These are phyloP conservation scores for Juglanconis oblonga DNA, from an alignment of 2,329 filamentous ascomycete genomes.

Conservation along the genomic window DNA sequence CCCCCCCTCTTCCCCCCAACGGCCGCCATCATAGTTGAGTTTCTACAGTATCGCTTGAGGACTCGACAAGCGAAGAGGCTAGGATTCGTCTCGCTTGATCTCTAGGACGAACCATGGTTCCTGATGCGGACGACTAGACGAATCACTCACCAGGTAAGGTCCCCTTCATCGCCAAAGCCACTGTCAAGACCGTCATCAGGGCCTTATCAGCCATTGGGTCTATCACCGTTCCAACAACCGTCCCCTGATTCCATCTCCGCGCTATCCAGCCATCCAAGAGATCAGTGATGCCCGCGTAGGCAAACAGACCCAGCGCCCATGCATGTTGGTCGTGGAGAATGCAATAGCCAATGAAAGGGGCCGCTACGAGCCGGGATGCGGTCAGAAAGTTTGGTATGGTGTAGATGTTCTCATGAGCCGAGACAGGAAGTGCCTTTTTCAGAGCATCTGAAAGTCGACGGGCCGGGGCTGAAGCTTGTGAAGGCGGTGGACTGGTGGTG, in stretches of 20 bases:
- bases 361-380: constrained; percentile 76
- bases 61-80: neutral
- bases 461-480: neutral
- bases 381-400: constrained; percentile 94
- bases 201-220: constrained; percentile 97
- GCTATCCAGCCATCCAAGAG: constrained; percentile 94
- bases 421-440: constrained; percentile 17
- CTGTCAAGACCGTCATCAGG: constrained; percentile 89
- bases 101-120: too few relatives aligned
- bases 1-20: too few relatives aligned
- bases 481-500: constrained; percentile 3
- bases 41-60: neutral
- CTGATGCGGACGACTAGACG: neutral
- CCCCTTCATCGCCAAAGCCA: constrained; percentile 80
- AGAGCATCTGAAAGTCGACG: constrained; percentile 11
- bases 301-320: constrained; percentile 80
- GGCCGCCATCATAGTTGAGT: too few relatives aligned
- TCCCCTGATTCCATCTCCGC: constrained; percentile 80
- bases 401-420: constrained; percentile 84
- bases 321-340: constrained; percentile 79
- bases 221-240: constrained; percentile 90
- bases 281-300: constrained; percentile 88
- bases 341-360: constrained; percentile 84
- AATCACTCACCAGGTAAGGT: constrained; percentile 69
- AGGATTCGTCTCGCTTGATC: too few relatives aligned